Evolutionary conservation across 2,329 filamentous ascomycete genomes (phyloP), one percentile per base, ranked within the genome.

Genomic region (Microcera coccophila): DNA sequence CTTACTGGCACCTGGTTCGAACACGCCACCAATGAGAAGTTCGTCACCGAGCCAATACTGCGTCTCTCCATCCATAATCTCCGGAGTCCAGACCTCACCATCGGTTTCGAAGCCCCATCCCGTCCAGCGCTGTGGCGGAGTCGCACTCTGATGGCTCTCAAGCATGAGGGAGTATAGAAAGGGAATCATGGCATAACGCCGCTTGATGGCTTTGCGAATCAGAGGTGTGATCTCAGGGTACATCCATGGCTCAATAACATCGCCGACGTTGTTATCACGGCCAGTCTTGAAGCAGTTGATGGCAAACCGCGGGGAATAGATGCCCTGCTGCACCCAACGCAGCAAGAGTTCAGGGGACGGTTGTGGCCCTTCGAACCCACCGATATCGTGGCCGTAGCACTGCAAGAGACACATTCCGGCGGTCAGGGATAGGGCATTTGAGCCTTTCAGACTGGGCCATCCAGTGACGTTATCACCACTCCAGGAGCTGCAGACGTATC

Each of bases 261-360:
- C 84, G 7, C 84, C 84, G 18, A 85, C 72, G 0, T 71, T 70
- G 54, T 82, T 87, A 62, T 87, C 80, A 1, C 75, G 68, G 0
- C 77, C 73, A 0, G 85, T 88, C 66, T 88, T 88, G 75, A 84
- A 87, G 63, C 84, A 88, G 63, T 88, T 88, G 68, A 87, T 87
- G 10, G 84, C 81, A 54, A 88, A 87, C 0, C 84, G 79, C 0
- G 81, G 75, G 2, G 82, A 84, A 64, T 87, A 78, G 46, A 81
- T 77, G 5, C 84, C 85, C 2, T 85, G 73, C 57, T 88, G 85
- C 11, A 87, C 72, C 85, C 85, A 89, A 21, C 84, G 78, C 3
- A 87, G 75, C 0, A 88, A 73, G 2, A 87, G 72, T 55, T 88
- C 85, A 0, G 84, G 82, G 0, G 76, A 76, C 0, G 85, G 85